Conservation (phyloP, 257 asterid genomes). For the Agastache rugosa region DNA sequence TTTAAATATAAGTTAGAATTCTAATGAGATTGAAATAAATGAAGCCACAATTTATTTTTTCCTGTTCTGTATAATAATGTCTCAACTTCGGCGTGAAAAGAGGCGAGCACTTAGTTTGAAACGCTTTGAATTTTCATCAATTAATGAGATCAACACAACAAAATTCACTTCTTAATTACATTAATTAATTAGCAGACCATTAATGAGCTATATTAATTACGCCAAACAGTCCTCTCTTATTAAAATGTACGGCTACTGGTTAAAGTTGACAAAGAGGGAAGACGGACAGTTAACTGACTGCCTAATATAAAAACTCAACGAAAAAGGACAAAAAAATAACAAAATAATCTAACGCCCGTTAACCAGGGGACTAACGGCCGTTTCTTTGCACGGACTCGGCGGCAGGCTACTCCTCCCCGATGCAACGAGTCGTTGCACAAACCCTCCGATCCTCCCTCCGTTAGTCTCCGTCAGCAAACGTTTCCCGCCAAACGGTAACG, state of each 20-base stretch:
- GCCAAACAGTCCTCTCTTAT: slow-evolving; percentile 40
- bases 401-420: slow-evolving; percentile 81
- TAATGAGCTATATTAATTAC: slow-evolving; percentile 28
- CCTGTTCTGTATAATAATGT: slow-evolving; percentile 11
- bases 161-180: slow-evolving; percentile 33
- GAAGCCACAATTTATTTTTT: background rate
- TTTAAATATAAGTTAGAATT: too few relatives aligned
- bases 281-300: slow-evolving; percentile 48
- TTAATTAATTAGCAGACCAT: slow-evolving; percentile 31
- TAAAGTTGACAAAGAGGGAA: slow-evolving; percentile 46
- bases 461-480: slow-evolving; percentile 86
- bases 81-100: background rate
- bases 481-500: slow-evolving; percentile 91
- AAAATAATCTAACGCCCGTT: slow-evolving; percentile 69
- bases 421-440: slow-evolving; percentile 85
- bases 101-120: background rate
- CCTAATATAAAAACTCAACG: slow-evolving; percentile 39
- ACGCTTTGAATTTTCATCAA: background rate
- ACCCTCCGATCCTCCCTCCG: slow-evolving; percentile 67
- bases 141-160: slow-evolving; percentile 27
- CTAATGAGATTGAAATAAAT: background rate
- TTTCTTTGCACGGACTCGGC: slow-evolving; percentile 95
- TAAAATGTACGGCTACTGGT: slow-evolving; percentile 41
- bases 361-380: slow-evolving; percentile 78
- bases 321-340: slow-evolving; percentile 9